Base-by-base conservation (phyloP, 169 alveolate genomes). In the Neospora caninum region DNA sequence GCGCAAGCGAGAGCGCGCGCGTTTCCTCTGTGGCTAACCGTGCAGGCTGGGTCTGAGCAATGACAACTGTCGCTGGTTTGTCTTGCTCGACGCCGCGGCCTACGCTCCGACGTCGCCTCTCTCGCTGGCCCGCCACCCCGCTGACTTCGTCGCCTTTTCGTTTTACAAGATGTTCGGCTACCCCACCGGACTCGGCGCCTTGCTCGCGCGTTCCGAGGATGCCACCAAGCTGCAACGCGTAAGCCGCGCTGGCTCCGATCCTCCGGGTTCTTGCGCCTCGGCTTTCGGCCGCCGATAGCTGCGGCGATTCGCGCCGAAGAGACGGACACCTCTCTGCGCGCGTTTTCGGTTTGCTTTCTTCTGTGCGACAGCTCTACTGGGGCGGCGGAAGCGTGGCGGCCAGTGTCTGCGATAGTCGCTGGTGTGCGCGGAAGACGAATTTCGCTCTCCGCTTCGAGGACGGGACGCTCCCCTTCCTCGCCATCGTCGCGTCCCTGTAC, bases 161-260 rank as follows among this genome's bases (percentile, higher is more conserved):
- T 96, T 96, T 92, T 96, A 96, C 94, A 96, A 96, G 88, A 92
- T 96, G 82, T 96, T 96, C 89, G 97, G 97, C 20, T 94, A 96
- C 80, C 97, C 97, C 38, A 96, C 97, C 29, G 97, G 97, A 27
- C 80, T 96, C n/a, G 97, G 97, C 31, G 96, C 96, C 34, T 91
- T 96, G 64, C 49, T 96, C 29, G 88, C 82, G 38, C 89, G 80
- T 36, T 80, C 84, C 20, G 95, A 93, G 10, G 93, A 69, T 27
- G 95, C 91, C 58, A 38, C 25, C 64, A 86, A 29, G 69, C 88
- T 96, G 45, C 92, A 92, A 43, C 96, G 95, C 89, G 94, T 92
- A 20, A 45, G 94, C 38, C 34, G 42, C 2, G 27, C 22, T 22
- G 88, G 41, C n/a, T n/a, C n/a, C n/a, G n/a, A 69, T 45, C 36